Conservation (phyloP, 495 filamentous ascomycete genomes). For the Aspergillus nidulans region DNA sequence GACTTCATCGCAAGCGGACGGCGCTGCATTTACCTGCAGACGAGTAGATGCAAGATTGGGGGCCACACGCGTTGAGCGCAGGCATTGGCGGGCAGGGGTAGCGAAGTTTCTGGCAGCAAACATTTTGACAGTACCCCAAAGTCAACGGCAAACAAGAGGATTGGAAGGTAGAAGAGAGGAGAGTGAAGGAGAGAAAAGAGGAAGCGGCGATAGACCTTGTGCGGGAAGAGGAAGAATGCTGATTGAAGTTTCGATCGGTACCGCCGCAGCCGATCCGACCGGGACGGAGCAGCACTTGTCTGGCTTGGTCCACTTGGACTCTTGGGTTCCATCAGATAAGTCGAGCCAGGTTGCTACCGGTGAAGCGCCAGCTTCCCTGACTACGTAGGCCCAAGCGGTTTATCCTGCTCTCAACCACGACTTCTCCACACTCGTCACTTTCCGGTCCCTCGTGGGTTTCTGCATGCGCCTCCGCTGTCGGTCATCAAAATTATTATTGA, state of each 20-base stretch:
- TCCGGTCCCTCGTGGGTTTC: conserved; percentile 3
- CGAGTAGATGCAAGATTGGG: conserved; percentile 45
- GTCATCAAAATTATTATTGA: background rate
- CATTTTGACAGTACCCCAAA: conserved; percentile 45
- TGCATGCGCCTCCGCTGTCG: conserved; percentile 13
- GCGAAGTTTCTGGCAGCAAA: conserved; percentile 55
- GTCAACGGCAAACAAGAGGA: conserved; percentile 22
- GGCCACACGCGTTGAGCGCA: conserved; percentile 46
- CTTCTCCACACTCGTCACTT: conserved; percentile 4
- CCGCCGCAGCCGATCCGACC: conserved; percentile 38
- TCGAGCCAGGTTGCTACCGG: background rate
- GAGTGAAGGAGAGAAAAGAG: conserved; percentile 17
- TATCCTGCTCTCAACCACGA: background rate
- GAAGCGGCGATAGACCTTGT: conserved; percentile 17
- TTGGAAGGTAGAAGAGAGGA: conserved; percentile 17
- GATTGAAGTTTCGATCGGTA: conserved; percentile 31
- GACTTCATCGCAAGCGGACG: background rate
- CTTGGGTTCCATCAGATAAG: conserved; percentile 6
- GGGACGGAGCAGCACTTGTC: conserved; percentile 18
- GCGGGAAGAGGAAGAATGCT: conserved; percentile 15
- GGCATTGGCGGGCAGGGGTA: conserved; percentile 51
- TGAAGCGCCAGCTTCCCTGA: background rate
- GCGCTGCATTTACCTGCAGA: conserved; percentile 45
- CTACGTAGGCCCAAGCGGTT: conserved; percentile 8
- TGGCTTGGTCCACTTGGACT: conserved; percentile 7